These are phyloP conservation scores for Fraxinus greggii DNA, from an alignment of 305 asterid genomes.

Conservation along the genomic window DNA sequence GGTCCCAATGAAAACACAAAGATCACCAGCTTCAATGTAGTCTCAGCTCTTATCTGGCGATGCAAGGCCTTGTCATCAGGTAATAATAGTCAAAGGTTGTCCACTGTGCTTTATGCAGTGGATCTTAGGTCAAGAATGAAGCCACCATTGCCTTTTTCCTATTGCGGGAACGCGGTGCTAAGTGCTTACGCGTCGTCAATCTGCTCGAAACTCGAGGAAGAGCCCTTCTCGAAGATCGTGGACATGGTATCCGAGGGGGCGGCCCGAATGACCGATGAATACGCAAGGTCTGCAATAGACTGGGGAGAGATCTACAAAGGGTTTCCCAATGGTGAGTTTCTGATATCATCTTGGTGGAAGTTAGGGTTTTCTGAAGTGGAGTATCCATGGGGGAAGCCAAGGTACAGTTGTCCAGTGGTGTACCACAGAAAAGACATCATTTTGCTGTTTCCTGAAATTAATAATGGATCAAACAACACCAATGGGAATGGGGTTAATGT, in stretches of 20 bases:
- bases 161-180: conserved; percentile 74
- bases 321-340: conserved; percentile 78
- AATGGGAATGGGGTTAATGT: conserved; percentile 56
- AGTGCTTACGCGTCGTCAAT: conserved; percentile 58
- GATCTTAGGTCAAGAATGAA: conserved; percentile 58
- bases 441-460: conserved; percentile 60
- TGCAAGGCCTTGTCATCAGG: conserved; percentile 78
- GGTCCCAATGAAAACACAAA: conserved; percentile 21
- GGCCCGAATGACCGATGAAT: conserved; percentile 61
- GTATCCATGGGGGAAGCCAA: conserved; percentile 84
- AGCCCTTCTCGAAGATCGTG: conserved; percentile 48
- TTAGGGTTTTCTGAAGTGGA: conserved; percentile 72
- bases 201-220: conserved; percentile 52
- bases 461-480: conserved; percentile 25
- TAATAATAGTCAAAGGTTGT: conserved; percentile 14
- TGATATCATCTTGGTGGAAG: conserved; percentile 90
- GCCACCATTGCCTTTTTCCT: conserved; percentile 60
- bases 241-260: conserved; percentile 55
- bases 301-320: conserved; percentile 86
- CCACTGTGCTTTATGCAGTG: conserved; percentile 62
- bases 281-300: conserved; percentile 68
- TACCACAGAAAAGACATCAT: conserved; percentile 72
- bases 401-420: conserved; percentile 82
- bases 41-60: conserved; percentile 77
- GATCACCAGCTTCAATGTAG: conserved; percentile 62